A percentile compares a stretch with the other conserved stretches of the same genome.
Conservation (phyloP, 179 eudicot genomes). For the Spergularia azorica region DNA sequence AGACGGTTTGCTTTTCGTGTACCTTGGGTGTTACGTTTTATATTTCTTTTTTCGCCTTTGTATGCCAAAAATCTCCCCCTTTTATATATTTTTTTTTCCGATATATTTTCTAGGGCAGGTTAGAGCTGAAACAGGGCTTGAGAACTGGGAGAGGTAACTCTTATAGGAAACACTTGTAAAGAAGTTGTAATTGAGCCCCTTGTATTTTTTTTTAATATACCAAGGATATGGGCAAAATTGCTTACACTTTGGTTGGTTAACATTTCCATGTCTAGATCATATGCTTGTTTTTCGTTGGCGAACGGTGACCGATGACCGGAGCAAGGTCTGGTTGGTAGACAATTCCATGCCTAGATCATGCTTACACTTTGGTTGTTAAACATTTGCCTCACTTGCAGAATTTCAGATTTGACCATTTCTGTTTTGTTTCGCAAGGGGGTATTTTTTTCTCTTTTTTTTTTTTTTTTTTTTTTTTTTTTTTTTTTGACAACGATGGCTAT, state of each 20-base stretch:
- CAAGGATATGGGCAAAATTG: conserved; percentile 5
- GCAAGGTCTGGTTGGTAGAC: no score
- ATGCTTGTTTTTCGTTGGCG: no score
- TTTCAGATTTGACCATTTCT: no score
- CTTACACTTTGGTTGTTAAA: no score
- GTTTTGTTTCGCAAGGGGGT: no score
- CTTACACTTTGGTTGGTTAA: background rate
- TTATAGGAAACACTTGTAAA: conserved; percentile 28
- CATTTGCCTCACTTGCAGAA: no score
- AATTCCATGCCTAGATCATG: no score
- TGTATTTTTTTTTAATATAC: background rate
- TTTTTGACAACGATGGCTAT: no score
- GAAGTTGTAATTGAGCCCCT: conserved; percentile 27
- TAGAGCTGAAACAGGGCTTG: conserved; percentile 27
- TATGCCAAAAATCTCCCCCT: background rate
- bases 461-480: no score
- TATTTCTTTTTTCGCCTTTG: background rate
- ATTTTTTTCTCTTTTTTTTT: no score
- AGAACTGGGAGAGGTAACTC: conserved; percentile 26
- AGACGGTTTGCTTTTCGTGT: conserved; percentile 18
- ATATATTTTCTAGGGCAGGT: conserved; percentile 21
- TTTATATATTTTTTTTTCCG: background rate
- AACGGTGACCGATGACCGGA: no score
- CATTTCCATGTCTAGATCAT: background rate
- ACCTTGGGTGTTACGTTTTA: conserved; percentile 9